Conservation (phyloP, 129 eudicot genomes). For the Flaveria ramosissima region DNA sequence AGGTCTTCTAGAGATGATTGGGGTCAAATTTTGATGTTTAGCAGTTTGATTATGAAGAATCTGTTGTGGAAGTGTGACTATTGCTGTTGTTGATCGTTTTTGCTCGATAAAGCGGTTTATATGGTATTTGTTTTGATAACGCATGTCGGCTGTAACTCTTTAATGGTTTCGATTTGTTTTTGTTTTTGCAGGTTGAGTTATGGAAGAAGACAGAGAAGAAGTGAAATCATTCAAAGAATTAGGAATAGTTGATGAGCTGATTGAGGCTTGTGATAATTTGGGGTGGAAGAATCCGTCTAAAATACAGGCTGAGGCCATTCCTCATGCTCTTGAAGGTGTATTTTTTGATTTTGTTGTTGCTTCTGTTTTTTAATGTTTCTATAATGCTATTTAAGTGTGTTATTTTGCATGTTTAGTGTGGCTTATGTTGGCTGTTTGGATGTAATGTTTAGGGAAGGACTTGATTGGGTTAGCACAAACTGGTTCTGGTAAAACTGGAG, state of each 20-base stretch:
- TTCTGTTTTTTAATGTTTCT: too few species aligned
- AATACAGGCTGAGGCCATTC: constrained; percentile 75
- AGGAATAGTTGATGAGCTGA: constrained; percentile 53
- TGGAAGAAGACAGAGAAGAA: constrained; percentile 53
- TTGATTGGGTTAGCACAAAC: constrained; percentile 94
- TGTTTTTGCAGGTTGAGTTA: constrained; percentile 17
- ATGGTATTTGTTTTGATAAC: too few species aligned
- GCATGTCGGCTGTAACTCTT: too few species aligned
- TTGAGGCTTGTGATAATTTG: constrained; percentile 72
- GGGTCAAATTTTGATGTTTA: too few species aligned
- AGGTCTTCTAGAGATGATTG: too few species aligned
- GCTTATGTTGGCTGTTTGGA: constrained; percentile 5
- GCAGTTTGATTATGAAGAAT: too few species aligned
- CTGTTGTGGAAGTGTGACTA: too few species aligned
- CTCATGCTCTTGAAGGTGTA: constrained; percentile 69
- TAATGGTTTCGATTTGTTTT: neutral
- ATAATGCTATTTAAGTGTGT: neutral
- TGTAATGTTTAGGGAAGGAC: constrained; percentile 63
- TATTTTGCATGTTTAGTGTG: constrained; percentile 1
- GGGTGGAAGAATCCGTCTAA: constrained; percentile 82
- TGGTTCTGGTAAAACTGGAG: constrained; percentile 99
- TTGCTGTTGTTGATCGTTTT: too few species aligned
- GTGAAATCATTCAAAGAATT: constrained; percentile 56
- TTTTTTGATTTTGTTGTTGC: neutral
- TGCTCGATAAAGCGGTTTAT: too few species aligned